Base-by-base conservation (phyloP, 2,329 filamentous ascomycete species). In the Plectosphaerella plurivora region DNA sequence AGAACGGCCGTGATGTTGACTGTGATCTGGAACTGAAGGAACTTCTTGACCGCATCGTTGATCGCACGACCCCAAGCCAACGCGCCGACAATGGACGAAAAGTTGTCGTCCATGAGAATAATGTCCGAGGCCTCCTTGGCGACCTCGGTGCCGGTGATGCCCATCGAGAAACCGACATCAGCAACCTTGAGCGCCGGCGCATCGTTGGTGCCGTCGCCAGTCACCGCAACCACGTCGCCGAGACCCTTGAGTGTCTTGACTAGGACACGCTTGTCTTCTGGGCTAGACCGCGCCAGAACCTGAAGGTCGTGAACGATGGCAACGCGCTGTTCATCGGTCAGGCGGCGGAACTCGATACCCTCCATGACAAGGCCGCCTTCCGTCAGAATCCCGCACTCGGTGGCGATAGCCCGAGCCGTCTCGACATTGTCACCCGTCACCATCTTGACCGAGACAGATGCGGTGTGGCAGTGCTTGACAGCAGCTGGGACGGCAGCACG, bases 1-100 rank as follows among this genome's bases (percentile, higher is more conserved):
- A 86, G 61, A 49, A 91, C 88, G 47, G 88, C 88, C 3, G 88
- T 91, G 61, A 91, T 89, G 72, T 91, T 92, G 68, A 92, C 88
- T 1, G 82, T 86, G 59, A 87, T 77, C 68, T 86, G 82, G 53
- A 80, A 80, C 68, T 86, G 83, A 46, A 86, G 68, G 59, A 86
- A 87, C 64, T 86, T 86, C 63, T 82, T 76, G 39, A 85, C 81
- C 1, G 81, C 79, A 57, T 86, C 83, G 59, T 84, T 84, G 55
- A 86, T 79, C 14, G 81, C 79, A 53, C 81, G 76, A 49, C 81
- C 81, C 81, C 81, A 84, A 69, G 79, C 78, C 56, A 84, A 69
- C 22, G 81, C 80, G 58, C 81, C 82, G 51, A 86, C 79, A 57
- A 86, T 86, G 4, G 81, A 84, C 58, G 72, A 57, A 62, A 83